phyloP scores from a whole-genome alignment of 2,329 filamentous ascomycete species.

The Penicillium sp. region DNA sequence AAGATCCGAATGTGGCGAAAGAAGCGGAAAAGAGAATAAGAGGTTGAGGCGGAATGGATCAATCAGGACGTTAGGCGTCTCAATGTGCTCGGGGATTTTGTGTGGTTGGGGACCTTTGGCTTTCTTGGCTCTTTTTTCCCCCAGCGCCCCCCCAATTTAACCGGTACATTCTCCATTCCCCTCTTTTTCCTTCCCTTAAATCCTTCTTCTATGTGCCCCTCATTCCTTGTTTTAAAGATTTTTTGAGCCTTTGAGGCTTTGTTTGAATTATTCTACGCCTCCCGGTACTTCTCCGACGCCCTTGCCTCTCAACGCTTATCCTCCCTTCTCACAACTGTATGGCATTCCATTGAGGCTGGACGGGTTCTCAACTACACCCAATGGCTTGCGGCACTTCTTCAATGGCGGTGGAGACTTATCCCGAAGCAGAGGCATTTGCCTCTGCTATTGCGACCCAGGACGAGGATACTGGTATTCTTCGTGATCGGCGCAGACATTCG shows the following conservation, averaged over 20 bases:
- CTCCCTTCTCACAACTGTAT: not conserved
- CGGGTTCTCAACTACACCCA: conserved; percentile 3
- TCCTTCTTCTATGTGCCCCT: not conserved
- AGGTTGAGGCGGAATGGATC: conserved; percentile 14
- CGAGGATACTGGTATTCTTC: conserved; percentile 36
- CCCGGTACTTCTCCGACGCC: not conserved
- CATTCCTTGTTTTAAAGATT: not conserved
- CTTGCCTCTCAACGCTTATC: conserved; percentile 1
- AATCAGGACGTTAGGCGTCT: conserved; percentile 10
- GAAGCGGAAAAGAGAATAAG: conserved; percentile 12
- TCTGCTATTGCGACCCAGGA: conserved; percentile 30
- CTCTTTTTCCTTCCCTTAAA: conserved; percentile 6
- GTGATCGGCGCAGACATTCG: conserved; percentile 45
- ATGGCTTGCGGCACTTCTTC: conserved; percentile 44
- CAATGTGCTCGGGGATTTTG: conserved; percentile 21
- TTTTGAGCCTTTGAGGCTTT: not conserved
- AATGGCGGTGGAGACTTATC: conserved; percentile 40
- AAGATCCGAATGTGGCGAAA: conserved; percentile 9
- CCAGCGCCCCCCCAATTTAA: not conserved
- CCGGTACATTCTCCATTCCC: not conserved
- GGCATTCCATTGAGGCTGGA: conserved; percentile 1
- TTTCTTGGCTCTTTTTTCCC: conserved; percentile 1
- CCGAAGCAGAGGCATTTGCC: conserved; percentile 24
- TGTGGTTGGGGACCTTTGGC: conserved; percentile 15
- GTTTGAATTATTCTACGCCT: not conserved